Evolutionary conservation across 768 basidiomycete species (phyloP), one percentile per base, ranked within the genome.

Genomic region (Mrakia hoshinonis): DNA sequence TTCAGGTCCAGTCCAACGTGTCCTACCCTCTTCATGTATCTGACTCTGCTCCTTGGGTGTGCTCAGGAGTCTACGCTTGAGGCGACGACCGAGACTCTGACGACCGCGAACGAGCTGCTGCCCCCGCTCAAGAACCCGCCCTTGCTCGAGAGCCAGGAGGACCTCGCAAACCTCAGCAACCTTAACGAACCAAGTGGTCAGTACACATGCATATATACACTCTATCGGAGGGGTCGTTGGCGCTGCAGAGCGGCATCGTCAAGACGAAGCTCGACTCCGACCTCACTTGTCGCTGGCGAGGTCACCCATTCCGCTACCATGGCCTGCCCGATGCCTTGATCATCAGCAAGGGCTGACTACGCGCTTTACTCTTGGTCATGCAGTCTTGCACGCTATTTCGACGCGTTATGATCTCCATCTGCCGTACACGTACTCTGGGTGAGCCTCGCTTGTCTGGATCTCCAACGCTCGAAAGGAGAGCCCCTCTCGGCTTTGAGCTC

Each of bases 41-140:
- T 43, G 46, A 65, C 26, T 24, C 12, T 24, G 24, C 0, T 1
- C 6, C 29, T 55, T 1, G 0, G 18, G 5, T 67, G 26, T 61
- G 31, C 34, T 24, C 76, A 93, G 92, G 91, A 92, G 84, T 85
- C 86, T 63, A 81, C 83, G 47, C 84, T 94, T 63, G 87, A 87
- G 74, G 92, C 92, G 11, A 89, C 88, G 15, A 85, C 85, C 51
- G 87, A 87, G 11, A 70, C 71, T 29, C 55, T 70, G 0, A 67
- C 70, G n/a, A 31, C 73, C 12, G 55, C 74, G 0, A 65, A 69
- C 75, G 86, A 85, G 64, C 73, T 75, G n/a, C 84, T 97, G 10
- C 96, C 96, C 54, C 96, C 94, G 52, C 82, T 99, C 77, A 89
- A 94, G 75, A 98, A 99, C 81, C 96, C 96, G 39, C 96, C 95